A percentile compares a stretch with the other conserved stretches of the same genome.
Conservation (phyloP, 1,139 yeast species). For the Pichia sp. region DNA sequence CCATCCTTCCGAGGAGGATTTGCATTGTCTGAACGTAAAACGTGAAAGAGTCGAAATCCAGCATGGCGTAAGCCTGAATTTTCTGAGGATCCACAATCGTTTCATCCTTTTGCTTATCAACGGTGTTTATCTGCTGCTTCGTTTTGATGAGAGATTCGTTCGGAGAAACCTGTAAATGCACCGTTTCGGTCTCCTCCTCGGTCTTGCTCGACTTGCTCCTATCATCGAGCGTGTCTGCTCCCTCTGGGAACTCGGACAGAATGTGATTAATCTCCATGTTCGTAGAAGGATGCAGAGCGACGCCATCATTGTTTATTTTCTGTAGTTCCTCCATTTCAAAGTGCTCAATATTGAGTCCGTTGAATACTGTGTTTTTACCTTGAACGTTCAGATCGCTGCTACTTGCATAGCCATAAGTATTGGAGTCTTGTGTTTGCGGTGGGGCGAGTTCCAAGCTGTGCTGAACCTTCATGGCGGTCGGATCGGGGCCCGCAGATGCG, state of each 20-base stretch:
- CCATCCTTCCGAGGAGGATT: constrained; percentile 83
- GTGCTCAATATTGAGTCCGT: constrained; percentile 1
- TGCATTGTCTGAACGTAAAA: constrained; percentile 95
- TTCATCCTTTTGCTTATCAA: constrained; percentile 3
- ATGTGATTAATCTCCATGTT: constrained; percentile 3
- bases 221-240: background rate
- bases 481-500: background rate
- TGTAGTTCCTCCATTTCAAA: constrained; percentile 4
- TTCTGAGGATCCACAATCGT: constrained; percentile 19
- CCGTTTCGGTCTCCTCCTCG: constrained; percentile 18
- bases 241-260: constrained; percentile 6
- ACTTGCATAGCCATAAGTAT: background rate
- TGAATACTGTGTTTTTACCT: background rate
- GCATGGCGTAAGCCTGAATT: constrained; percentile 85
- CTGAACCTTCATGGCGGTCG: background rate
- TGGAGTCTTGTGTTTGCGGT: background rate
- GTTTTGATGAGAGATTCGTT: background rate
- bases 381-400: background rate
- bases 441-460: background rate
- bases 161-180: constrained; percentile 15
- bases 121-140: background rate
- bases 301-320: background rate
- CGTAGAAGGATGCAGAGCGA: constrained; percentile 4
- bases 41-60: constrained; percentile 88
- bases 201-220: constrained; percentile 3